phyloP scores from a whole-genome alignment of 1,139 yeast species.

The Lodderomyces metapsilosis region DNA sequence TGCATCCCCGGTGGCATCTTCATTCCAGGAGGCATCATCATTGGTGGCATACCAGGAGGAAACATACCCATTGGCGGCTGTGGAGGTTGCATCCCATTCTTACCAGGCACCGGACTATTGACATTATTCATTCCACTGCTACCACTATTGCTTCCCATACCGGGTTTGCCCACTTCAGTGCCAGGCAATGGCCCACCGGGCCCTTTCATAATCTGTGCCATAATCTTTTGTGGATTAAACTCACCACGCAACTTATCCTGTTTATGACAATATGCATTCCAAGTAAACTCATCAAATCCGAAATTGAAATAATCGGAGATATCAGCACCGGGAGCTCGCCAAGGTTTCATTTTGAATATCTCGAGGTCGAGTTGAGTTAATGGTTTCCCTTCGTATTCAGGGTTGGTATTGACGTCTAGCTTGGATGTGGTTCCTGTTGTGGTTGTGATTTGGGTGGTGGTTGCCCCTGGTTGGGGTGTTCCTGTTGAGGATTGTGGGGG shows the following conservation, averaged over 20 bases:
- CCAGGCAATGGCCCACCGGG: slow-evolving; percentile 13
- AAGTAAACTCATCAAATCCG: slow-evolving; percentile 93
- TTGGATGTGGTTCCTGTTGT: slow-evolving; percentile 29
- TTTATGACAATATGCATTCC: slow-evolving; percentile 90
- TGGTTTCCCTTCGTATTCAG: slow-evolving; percentile 79
- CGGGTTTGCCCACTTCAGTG: neutral
- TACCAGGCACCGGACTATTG: neutral
- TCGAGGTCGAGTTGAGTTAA: slow-evolving; percentile 82
- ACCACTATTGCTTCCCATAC: neutral
- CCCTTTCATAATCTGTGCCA: slow-evolving; percentile 43
- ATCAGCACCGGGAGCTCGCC: slow-evolving; percentile 98
- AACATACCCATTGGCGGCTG: slow-evolving; percentile 8
- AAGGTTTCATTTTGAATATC: slow-evolving; percentile 86
- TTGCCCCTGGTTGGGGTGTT: slow-evolving; percentile 10
- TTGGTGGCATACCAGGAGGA: slow-evolving; percentile 6
- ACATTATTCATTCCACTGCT: too few species aligned
- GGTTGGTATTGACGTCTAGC: slow-evolving; percentile 76
- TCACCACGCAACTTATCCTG: slow-evolving; percentile 82
- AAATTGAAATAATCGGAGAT: slow-evolving; percentile 90
- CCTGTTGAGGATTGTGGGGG: slow-evolving; percentile 46
- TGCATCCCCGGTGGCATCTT: slow-evolving; percentile 9
- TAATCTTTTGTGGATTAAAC: slow-evolving; percentile 61
- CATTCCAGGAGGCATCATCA: slow-evolving; percentile 5
- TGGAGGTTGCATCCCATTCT: slow-evolving; percentile 3
- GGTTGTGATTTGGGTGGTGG: slow-evolving; percentile 12